These are phyloP conservation scores for Moricandia moricandioides DNA, from an alignment of 345 rosid genomes.

Conservation along the genomic window DNA sequence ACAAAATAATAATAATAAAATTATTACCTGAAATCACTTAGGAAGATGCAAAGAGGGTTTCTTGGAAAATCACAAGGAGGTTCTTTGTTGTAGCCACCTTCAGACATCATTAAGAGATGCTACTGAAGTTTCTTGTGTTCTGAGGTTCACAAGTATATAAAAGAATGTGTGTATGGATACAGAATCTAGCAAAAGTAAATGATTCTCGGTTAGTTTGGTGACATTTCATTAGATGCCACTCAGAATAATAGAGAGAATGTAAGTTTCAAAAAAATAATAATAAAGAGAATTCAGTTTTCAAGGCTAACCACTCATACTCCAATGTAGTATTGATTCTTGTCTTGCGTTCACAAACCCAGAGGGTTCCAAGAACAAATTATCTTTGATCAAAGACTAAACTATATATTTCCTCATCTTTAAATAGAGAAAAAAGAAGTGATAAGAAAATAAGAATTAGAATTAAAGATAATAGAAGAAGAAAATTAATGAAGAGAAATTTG, in stretches of 20 bases:
- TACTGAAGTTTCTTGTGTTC: conserved; percentile 20
- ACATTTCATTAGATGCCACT: conserved; percentile 16
- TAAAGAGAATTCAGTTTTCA: conserved; percentile 8
- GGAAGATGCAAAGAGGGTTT: conserved; percentile 53
- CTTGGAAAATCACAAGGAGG: conserved; percentile 30
- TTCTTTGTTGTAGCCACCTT: conserved; percentile 39
- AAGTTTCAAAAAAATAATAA: no score
- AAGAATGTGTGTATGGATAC: conserved; percentile 8
- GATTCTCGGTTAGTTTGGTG: conserved; percentile 25
- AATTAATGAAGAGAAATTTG: conserved; percentile 1
- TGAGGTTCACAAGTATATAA: conserved; percentile 24
- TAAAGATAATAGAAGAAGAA: not conserved
- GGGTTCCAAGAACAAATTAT: not conserved
- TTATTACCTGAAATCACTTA: conserved; percentile 54
- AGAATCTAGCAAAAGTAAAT: conserved; percentile 21
- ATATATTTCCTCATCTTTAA: not conserved
- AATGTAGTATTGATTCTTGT: not conserved
- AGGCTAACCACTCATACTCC: conserved; percentile 30
- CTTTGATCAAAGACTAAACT: not conserved
- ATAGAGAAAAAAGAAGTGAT: not conserved
- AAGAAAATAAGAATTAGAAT: not conserved
- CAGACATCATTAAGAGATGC: conserved; percentile 43
- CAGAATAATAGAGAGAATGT: not conserved
- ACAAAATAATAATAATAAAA: not conserved
- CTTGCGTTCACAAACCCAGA: not conserved